Conservation (phyloP, 495 filamentous ascomycete genomes). For the Lasiosphaeriaceae sp. region DNA sequence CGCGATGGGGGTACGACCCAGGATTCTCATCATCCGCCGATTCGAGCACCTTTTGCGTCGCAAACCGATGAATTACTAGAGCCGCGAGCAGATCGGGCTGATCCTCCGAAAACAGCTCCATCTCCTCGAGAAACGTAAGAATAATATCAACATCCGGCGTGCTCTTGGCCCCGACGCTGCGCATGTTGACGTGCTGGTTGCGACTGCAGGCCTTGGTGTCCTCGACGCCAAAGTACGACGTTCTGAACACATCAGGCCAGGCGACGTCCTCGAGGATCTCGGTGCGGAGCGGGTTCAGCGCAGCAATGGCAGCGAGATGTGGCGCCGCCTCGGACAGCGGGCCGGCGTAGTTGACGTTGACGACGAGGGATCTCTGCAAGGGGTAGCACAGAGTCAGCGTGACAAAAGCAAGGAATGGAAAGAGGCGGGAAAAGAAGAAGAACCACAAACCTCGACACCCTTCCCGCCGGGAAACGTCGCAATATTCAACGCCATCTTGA, state of each 20-base stretch:
- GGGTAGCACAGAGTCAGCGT: not conserved
- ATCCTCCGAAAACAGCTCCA: not conserved
- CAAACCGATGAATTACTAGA: not conserved
- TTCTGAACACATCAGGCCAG: not conserved
- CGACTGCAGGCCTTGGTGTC: not conserved
- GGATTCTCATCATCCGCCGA: not conserved
- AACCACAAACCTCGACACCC: not conserved
- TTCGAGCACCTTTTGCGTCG: not conserved
- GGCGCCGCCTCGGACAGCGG: not conserved
- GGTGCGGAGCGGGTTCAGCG: not conserved
- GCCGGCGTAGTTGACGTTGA: not conserved
- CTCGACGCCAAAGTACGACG: not conserved
- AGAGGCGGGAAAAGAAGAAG: not conserved
- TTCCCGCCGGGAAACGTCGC: not conserved
- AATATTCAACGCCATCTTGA: not conserved
- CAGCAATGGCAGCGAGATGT: not conserved
- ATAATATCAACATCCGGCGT: not conserved
- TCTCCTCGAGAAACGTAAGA: not conserved
- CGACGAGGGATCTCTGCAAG: not conserved
- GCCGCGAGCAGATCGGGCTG: not conserved
- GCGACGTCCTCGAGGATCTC: not conserved
- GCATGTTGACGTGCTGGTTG: conserved; percentile 2
- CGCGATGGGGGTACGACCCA: not conserved
- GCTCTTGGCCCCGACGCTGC: not conserved
- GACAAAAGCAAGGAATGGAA: not conserved